Base-by-base conservation (phyloP, 2,329 filamentous ascomycete species). In the Pseudonectria buxi region DNA sequence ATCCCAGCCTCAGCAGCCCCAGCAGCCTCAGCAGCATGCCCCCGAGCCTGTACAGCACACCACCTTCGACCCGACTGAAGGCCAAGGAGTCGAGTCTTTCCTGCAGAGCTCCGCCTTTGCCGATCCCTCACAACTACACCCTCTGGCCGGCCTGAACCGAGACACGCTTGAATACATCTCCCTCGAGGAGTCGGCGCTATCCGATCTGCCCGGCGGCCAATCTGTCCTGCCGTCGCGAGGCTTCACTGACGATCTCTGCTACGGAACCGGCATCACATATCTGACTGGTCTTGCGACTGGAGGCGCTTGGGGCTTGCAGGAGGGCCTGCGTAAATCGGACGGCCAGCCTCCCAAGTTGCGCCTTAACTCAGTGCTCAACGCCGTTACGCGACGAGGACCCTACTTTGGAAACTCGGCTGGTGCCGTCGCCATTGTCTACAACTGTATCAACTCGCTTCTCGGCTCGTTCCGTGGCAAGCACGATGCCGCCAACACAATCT, bases 201-300 rank as follows among this genome's bases (percentile, higher is more conserved):
- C 87, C 43, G 81, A 94, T 55, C 75, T 94, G 14, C 88, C 89
- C 32, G 89, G 88, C 55, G 76, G 81, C 40, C 84, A 86, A 59
- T 94, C 90, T 28, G 83, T 89, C 36, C 76, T 98, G 36, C 92
- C 94, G 28, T 95, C 89, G 37, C 83, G 92, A 61, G 92, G 92
- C 59, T 98, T 94, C 80, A 94, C 89, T 42, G 92, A 98, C 59
- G 92, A 98, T 62, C 78, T 98, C 41, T 96, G 92, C 68, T 98
- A 98, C 62, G 92, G 94, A 56, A 94, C 92, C 14, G 92, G 92
- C 53, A 81, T 90, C 44, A 95, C 88, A 57, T 98, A 98, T 60
- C 72, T 98, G 41, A 71, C 85, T n/a, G 92, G 85, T 6, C 70
- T 98, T 53, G 76, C 83, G 27, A 59, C 94, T 48, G 92, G 92